Evolutionary conservation across 2,329 filamentous ascomycete genomes (phyloP).

Genomic region (Seiridium unicorne): DNA sequence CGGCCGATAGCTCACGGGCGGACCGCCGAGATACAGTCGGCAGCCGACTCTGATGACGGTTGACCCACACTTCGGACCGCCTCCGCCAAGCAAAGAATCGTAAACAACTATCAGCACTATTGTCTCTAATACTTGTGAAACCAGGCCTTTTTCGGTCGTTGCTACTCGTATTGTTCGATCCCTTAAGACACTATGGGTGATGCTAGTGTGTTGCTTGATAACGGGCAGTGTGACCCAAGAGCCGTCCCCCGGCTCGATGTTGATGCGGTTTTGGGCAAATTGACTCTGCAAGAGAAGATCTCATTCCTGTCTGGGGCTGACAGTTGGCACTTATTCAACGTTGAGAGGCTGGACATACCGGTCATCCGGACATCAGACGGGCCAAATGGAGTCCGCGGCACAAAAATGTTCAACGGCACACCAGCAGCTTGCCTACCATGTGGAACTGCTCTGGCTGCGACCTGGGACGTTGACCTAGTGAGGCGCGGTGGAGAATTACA

Average conservation of each 20-base stretch:
- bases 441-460: slow-evolving; percentile 54
- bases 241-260: slow-evolving; percentile 18
- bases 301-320: slow-evolving; percentile 43
- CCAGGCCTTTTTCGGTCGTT: no score
- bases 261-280: not conserved
- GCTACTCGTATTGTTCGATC: no score
- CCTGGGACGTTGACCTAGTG: slow-evolving; percentile 53
- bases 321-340: slow-evolving; percentile 43
- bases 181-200: no score
- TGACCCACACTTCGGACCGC: no score
- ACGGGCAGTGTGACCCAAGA: no score
- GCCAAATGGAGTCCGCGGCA: slow-evolving; percentile 67
- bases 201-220: no score
- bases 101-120: no score
- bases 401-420: slow-evolving; percentile 64
- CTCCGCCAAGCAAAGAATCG: no score
- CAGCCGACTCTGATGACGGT: no score
- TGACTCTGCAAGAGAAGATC: not conserved
- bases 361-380: slow-evolving; percentile 66
- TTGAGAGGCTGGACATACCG: slow-evolving; percentile 60
- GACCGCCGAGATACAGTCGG: no score
- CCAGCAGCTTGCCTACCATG: slow-evolving; percentile 61
- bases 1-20: no score
- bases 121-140: no score
- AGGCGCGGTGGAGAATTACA: slow-evolving; percentile 48